Percentiles rank a stretch among this genome's conserved stretches.
Conservation (phyloP, 495 filamentous ascomycete genomes). For the Astrothelium subdiscretum region DNA sequence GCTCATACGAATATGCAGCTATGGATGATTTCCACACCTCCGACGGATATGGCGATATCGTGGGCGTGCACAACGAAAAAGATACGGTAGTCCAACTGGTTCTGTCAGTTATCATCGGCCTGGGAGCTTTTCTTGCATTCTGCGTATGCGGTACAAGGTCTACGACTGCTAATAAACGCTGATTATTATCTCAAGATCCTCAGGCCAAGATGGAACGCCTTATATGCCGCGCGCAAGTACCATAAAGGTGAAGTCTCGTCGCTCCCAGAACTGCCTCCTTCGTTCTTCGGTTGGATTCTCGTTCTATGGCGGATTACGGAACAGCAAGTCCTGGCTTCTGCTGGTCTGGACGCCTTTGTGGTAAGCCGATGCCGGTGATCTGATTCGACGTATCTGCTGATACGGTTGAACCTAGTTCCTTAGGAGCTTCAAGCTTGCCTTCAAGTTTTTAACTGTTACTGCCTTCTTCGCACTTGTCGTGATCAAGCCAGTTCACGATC, state of each 20-base stretch:
- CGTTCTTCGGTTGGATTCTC: constrained; percentile 89
- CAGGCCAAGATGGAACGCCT: constrained; percentile 79
- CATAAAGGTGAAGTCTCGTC: constrained; percentile 54
- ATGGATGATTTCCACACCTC: constrained; percentile 22
- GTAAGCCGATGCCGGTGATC: constrained; percentile 36
- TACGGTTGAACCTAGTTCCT: constrained; percentile 51
- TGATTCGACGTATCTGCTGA: neutral
- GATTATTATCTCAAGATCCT: constrained; percentile 42
- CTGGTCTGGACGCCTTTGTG: constrained; percentile 90
- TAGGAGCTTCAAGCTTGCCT: constrained; percentile 86
- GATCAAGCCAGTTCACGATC: constrained; percentile 74
- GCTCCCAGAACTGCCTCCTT: constrained; percentile 74
- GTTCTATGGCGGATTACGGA: constrained; percentile 80
- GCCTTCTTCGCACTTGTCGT: constrained; percentile 70
- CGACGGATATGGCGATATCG: constrained; percentile 10
- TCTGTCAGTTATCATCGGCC: constrained; percentile 45
- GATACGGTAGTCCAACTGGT: constrained; percentile 49
- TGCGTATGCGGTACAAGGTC: constrained; percentile 39
- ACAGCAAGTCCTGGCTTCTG: constrained; percentile 77
- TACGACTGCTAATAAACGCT: neutral
- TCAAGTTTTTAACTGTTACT: constrained; percentile 65
- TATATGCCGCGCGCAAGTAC: constrained; percentile 82
- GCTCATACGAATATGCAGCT: neutral
- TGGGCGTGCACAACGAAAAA: constrained; percentile 30
- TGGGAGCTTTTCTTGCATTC: constrained; percentile 50